These are phyloP conservation scores for Coccinonectria pachysandricola DNA, from an alignment of 2,329 filamentous ascomycete genomes.

Conservation along the genomic window DNA sequence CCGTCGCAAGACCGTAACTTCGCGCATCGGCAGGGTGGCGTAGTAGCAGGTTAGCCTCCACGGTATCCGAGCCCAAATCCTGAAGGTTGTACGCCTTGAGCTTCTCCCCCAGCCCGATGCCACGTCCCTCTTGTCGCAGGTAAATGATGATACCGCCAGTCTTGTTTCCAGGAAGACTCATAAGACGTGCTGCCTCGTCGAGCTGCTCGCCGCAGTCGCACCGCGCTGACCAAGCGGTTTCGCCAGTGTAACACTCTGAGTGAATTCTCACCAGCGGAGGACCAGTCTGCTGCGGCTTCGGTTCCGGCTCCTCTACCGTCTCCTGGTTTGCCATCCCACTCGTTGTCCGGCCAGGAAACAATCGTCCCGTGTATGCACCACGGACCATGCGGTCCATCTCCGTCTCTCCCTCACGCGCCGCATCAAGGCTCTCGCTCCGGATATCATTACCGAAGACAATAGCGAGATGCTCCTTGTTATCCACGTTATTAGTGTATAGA, in stretches of 20 bases:
- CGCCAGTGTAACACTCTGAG: slow-evolving; percentile 95
- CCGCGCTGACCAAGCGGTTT: slow-evolving; percentile 95
- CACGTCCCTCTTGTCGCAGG: slow-evolving; percentile 87
- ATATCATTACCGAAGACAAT: slow-evolving; percentile 92
- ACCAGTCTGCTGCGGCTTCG: slow-evolving; percentile 8
- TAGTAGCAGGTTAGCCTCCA: slow-evolving; percentile 85
- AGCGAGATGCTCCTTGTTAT: slow-evolving; percentile 91
- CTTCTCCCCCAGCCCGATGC: slow-evolving; percentile 90
- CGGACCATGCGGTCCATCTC: slow-evolving; percentile 88
- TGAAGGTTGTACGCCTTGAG: slow-evolving; percentile 97
- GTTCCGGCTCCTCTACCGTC: slow-evolving; percentile 8
- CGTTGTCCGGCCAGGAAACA: slow-evolving; percentile 75
- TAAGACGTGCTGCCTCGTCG: slow-evolving; percentile 88
- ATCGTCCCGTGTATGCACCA: slow-evolving; percentile 79
- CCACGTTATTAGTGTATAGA: slow-evolving; percentile 83
- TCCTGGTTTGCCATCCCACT: slow-evolving; percentile 48
- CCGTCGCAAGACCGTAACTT: slow-evolving; percentile 92
- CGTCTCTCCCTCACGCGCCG: slow-evolving; percentile 63
- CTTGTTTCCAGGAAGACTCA: slow-evolving; percentile 58
- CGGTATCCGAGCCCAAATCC: slow-evolving; percentile 93
- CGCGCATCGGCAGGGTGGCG: slow-evolving; percentile 89
- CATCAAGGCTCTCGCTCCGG: slow-evolving; percentile 61
- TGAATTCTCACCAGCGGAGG: slow-evolving; percentile 82
- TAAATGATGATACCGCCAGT: slow-evolving; percentile 89
- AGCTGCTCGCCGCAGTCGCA: slow-evolving; percentile 98